Conservation (phyloP, 768 basidiomycete species). For the Amylocystis lapponica region DNA sequence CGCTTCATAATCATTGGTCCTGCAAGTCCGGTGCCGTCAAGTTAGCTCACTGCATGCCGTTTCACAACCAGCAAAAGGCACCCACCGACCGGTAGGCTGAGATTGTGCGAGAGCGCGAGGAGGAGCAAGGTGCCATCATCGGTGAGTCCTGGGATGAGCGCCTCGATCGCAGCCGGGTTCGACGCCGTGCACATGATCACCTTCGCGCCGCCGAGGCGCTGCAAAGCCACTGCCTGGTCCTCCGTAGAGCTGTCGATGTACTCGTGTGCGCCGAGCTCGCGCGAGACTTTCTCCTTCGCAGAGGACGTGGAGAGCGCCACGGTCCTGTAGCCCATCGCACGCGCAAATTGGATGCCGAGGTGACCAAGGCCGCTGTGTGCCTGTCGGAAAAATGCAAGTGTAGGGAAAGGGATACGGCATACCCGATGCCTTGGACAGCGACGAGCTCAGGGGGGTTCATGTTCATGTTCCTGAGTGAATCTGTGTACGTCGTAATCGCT, state of each 20-base stretch:
- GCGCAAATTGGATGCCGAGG: slow-evolving; percentile 29
- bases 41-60: not conserved
- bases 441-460: slow-evolving; percentile 29
- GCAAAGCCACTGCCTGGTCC: slow-evolving; percentile 24
- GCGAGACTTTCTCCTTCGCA: slow-evolving; percentile 28
- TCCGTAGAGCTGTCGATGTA: slow-evolving; percentile 29
- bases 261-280: slow-evolving; percentile 31
- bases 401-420: not conserved
- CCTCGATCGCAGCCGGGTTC: slow-evolving; percentile 9
- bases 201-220: slow-evolving; percentile 34
- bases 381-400: not conserved
- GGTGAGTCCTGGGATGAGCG: slow-evolving; percentile 16
- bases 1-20: slow-evolving; percentile 17
- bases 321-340: slow-evolving; percentile 30
- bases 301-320: slow-evolving; percentile 29
- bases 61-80: not conserved
- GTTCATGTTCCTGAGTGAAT: slow-evolving; percentile 24
- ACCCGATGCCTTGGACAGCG: slow-evolving; percentile 33
- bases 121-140: slow-evolving; percentile 17
- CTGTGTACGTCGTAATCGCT: too few species aligned
- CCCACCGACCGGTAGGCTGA: slow-evolving; percentile 14
- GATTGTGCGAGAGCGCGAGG: slow-evolving; percentile 13
- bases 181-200: slow-evolving; percentile 32
- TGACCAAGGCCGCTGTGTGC: slow-evolving; percentile 25
- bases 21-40: too few species aligned